Evolutionary conservation across 164 flowering plant species (phyloP).

Genomic region (Echeveria elegans): DNA sequence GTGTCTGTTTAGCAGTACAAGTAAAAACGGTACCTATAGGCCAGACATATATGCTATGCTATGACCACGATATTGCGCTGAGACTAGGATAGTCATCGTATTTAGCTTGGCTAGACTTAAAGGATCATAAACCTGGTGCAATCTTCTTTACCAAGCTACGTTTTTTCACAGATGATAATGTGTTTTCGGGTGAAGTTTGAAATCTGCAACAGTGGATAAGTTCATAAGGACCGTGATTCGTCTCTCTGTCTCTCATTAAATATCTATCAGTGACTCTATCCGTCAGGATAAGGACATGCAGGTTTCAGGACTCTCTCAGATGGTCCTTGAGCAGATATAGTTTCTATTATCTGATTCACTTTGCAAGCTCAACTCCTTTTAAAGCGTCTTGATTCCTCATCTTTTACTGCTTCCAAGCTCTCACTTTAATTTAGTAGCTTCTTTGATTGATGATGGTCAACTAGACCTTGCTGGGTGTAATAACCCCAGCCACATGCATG

Average conservation of each 20-base stretch:
- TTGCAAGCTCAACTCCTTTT: neutral
- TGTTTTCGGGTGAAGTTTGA: conserved; percentile 4
- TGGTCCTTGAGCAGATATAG: too few species aligned
- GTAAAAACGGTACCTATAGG: too few species aligned
- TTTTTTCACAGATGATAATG: conserved; percentile 6
- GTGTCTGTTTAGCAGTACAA: too few species aligned
- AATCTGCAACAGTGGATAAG: conserved; percentile 18
- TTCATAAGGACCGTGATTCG: conserved; percentile 15
- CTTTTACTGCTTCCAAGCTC: neutral
- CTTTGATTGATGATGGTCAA: neutral
- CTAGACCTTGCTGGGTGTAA: neutral
- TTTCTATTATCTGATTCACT: neutral
- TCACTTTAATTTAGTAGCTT: neutral
- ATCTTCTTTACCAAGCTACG: neutral
- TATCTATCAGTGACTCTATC: conserved; percentile 11
- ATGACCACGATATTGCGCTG: too few species aligned
- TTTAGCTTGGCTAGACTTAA: too few species aligned
- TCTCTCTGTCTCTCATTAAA: neutral
- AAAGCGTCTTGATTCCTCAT: too few species aligned
- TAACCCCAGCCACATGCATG: neutral
- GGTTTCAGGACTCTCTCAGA: too few species aligned
- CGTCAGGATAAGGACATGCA: neutral
- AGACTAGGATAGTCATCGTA: too few species aligned
- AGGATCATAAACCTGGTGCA: too few species aligned
- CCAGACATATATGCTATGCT: too few species aligned